Percentiles rank a stretch among this genome's conserved stretches.
Evolutionary conservation across 805 yeast species (phyloP).

Genomic region (Kodamaea neixiangensis): DNA sequence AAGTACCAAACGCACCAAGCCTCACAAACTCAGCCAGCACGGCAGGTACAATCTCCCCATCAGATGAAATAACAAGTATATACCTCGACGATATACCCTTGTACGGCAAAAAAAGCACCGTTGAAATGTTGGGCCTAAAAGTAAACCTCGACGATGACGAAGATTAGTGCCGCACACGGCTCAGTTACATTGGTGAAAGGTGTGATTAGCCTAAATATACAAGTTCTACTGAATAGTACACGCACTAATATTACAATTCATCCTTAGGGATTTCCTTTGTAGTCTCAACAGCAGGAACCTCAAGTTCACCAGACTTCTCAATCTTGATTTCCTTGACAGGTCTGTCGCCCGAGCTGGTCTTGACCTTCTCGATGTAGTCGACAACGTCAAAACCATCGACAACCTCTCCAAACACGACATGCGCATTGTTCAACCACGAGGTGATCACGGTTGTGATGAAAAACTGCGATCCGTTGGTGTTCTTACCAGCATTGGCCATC

Average conservation of each 20-base stretch:
- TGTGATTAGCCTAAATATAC: neutral
- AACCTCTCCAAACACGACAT: conserved; percentile 97
- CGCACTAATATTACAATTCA: conserved; percentile 8
- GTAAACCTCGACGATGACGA: conserved; percentile 24
- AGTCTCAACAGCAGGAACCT: conserved; percentile 17
- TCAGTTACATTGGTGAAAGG: no score
- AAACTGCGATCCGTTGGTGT: conserved; percentile 91
- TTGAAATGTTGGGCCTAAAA: conserved; percentile 36
- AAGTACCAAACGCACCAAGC: neutral
- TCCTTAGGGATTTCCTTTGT: conserved; percentile 14
- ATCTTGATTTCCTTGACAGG: conserved; percentile 71
- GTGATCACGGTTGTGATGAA: conserved; percentile 92
- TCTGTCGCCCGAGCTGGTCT: conserved; percentile 68
- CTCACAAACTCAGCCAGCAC: neutral
- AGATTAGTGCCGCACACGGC: no score
- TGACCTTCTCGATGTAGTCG: conserved; percentile 67
- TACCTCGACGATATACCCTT: conserved; percentile 42
- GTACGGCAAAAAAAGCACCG: conserved; percentile 41
- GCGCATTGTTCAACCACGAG: conserved; percentile 89
- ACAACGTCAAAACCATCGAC: conserved; percentile 85
- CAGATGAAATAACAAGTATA: conserved; percentile 20
- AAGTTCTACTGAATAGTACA: neutral
- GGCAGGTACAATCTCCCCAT: conserved; percentile 9
- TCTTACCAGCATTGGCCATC: conserved; percentile 78
- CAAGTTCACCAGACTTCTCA: conserved; percentile 69